Evolutionary conservation across 257 asterid species (phyloP).

Genomic region (Ilex asprella): DNA sequence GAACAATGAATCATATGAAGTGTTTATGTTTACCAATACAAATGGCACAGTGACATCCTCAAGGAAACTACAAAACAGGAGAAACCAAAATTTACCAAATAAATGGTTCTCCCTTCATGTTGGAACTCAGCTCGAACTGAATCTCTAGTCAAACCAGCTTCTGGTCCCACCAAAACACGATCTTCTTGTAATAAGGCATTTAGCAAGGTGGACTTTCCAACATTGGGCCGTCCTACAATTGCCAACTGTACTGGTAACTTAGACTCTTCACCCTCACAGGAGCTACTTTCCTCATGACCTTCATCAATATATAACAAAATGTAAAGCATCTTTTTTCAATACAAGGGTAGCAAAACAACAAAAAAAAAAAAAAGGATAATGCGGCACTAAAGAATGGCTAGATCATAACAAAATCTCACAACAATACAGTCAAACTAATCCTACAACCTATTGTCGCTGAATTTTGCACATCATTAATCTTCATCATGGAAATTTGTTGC

Average conservation of each 20-base stretch:
- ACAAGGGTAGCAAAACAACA: neutral
- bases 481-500: no score
- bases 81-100: slow-evolving; percentile 42
- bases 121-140: slow-evolving; percentile 80
- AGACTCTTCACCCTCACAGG: slow-evolving; percentile 40
- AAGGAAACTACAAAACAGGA: slow-evolving; percentile 5
- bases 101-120: slow-evolving; percentile 75
- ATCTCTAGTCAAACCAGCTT: slow-evolving; percentile 97
- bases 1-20: no score
- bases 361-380: neutral
- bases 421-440: no score
- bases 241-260: slow-evolving; percentile 92
- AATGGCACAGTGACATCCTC: slow-evolving; percentile 10
- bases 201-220: slow-evolving; percentile 91
- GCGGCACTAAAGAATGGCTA: neutral
- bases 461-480: no score
- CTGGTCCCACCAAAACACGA: slow-evolving; percentile 96
- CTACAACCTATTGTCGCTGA: no score
- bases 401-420: no score
- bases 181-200: slow-evolving; percentile 89
- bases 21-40: neutral
- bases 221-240: slow-evolving; percentile 95
- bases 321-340: slow-evolving; percentile 9
- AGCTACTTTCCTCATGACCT: slow-evolving; percentile 22
- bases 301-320: slow-evolving; percentile 29